Evolutionary conservation across 2,329 filamentous ascomycete genomes (phyloP).

Genomic region (Plectosphaerella plurivora): DNA sequence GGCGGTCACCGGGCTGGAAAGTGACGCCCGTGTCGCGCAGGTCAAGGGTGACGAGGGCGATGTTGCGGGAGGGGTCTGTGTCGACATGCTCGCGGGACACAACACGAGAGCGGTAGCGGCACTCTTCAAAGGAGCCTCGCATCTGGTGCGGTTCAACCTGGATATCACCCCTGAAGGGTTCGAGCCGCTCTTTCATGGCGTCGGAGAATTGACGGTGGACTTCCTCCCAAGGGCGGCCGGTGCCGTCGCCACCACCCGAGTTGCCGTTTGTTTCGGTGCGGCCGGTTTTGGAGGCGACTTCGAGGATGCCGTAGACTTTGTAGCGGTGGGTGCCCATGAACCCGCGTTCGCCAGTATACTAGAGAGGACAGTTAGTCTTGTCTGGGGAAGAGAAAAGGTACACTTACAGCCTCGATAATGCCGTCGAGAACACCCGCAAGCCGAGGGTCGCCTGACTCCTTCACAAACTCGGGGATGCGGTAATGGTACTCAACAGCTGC

Average conservation of each 20-base stretch:
- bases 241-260: constrained; percentile 37
- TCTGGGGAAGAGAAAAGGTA: too few relatives aligned
- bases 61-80: constrained; percentile 36
- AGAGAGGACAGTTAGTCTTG: too few relatives aligned
- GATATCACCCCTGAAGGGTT: constrained; percentile 41
- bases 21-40: constrained; percentile 49
- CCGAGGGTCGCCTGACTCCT: constrained; percentile 41
- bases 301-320: constrained; percentile 52
- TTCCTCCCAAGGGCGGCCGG: constrained; percentile 42
- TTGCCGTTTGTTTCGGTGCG: constrained; percentile 48
- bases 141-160: constrained; percentile 47
- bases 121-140: constrained; percentile 51
- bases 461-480: constrained; percentile 47
- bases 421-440: constrained; percentile 50
- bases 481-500: constrained; percentile 51
- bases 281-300: constrained; percentile 48
- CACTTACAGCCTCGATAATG: constrained; percentile 39
- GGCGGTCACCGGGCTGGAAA: constrained; percentile 46
- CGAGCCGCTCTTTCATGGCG: constrained; percentile 48
- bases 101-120: constrained; percentile 43
- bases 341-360: constrained; percentile 47
- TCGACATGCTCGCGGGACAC: constrained; percentile 41
- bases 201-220: constrained; percentile 47
- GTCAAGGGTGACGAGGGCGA: constrained; percentile 45
- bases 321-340: constrained; percentile 55